Evolutionary conservation across 2,329 filamentous ascomycete species (phyloP).

Genomic region (Fusarium avenaceum): DNA sequence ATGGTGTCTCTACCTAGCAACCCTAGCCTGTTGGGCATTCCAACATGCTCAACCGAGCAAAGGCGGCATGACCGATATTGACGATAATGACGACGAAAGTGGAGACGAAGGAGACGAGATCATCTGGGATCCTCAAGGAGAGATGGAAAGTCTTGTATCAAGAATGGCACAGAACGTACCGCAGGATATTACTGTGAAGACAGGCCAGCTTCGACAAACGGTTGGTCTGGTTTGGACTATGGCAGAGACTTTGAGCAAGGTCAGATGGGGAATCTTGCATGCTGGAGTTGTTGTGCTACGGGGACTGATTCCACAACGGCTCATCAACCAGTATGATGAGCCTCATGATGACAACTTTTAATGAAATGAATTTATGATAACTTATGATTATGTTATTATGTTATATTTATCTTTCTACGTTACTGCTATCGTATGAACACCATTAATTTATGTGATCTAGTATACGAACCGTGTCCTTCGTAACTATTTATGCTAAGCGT

Average conservation of each 20-base stretch:
- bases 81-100: no score
- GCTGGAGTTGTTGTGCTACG: constrained; percentile 70
- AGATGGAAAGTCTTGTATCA: background rate
- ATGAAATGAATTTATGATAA: no score
- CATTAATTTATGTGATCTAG: no score
- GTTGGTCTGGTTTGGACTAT: constrained; percentile 68
- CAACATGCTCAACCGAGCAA: constrained; percentile 4
- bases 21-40: constrained; percentile 4
- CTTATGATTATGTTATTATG: no score
- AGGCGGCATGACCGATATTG: background rate
- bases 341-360: background rate
- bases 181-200: background rate
- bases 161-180: constrained; percentile 5
- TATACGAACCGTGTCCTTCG: no score
- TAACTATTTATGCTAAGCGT: no score
- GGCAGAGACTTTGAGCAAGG: constrained; percentile 66
- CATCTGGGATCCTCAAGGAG: no score
- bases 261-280: constrained; percentile 72
- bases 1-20: constrained; percentile 12
- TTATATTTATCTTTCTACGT: no score
- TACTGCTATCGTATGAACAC: no score
- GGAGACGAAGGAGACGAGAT: no score
- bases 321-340: constrained; percentile 13
- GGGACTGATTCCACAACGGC: constrained; percentile 50
- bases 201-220: constrained; percentile 1